Evolutionary conservation across 192 early-diverging fungal species (phyloP), one percentile per base, ranked within the genome.

Genomic region (Gigaspora rosea): DNA sequence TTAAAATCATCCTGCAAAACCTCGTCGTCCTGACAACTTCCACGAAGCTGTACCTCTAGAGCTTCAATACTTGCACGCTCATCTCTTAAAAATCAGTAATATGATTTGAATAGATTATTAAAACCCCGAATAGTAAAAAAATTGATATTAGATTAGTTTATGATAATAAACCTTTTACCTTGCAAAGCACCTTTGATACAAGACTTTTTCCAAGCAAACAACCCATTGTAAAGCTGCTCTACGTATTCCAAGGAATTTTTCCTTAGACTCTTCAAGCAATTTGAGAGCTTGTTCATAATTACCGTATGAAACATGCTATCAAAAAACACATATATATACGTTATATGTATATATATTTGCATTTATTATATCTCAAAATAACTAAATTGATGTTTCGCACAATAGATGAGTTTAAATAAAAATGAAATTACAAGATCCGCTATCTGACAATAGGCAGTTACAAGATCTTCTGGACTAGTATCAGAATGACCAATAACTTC

Each of bases 391-490:
- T 35, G 22, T 22, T 10, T 71, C 27, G 20, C 51, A 13, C 18
- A 22, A 51, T 57, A 13, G 2, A 27, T 46, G 35, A 59, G 1
- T 49, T 51, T 61, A 50, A 51, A 27, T 12, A 73, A 20, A 4
- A 36, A 16, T 8, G 41, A 51, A 20, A 16, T 36, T 68, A 76
- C 75, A 46, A 46, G 49, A 57, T 76, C 75, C 12, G 75, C 75
- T 7, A 76, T 18, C 67, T 76, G 75, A 41, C 75, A 76, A 54
- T 54, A 54, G n/a, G 75, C 63, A 33, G n/a, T 67, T 6, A 76
- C 49, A 54, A 27, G 35, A 57, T 76, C 75, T 50, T 76, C 75
- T 18, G 48, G 63, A 68, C 59, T 76, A 46, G 59, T 27, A 50
- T 67, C 35, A 1, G 48, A 6, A 52, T 67, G 16, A 11, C 32